Conservation (phyloP, 1,284 basidiomycete species). For the Cutaneotrichosporon cyanovorans region DNA sequence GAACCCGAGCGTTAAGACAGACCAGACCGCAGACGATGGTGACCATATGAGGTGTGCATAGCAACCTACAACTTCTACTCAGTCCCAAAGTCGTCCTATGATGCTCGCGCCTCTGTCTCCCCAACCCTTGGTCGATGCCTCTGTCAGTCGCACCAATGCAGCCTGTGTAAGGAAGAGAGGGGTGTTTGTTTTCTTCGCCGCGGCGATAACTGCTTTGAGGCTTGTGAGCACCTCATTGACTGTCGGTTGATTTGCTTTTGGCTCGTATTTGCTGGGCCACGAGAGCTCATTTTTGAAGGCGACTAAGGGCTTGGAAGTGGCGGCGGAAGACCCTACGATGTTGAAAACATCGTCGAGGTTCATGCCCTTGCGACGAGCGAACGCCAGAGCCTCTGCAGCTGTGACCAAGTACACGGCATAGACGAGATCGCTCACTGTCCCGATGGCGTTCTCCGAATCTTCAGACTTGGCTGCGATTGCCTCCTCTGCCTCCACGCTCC, state of each 20-base stretch:
- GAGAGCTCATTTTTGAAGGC: slow-evolving; percentile 8
- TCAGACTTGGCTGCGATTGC: slow-evolving; percentile 22
- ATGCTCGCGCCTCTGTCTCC: slow-evolving; percentile 4
- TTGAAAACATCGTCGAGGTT: slow-evolving; percentile 34
- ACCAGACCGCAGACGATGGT: too few relatives aligned
- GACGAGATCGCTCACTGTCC: slow-evolving; percentile 39
- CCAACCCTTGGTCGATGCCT: slow-evolving; percentile 9
- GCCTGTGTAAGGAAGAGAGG: slow-evolving; percentile 34
- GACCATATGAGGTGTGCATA: too few relatives aligned
- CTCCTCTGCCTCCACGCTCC: slow-evolving; percentile 25
- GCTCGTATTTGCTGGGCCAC: background rate
- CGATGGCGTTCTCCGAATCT: slow-evolving; percentile 13
- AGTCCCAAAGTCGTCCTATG: slow-evolving; percentile 3
- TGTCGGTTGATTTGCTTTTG: background rate
- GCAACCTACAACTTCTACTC: background rate
- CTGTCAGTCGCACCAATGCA: slow-evolving; percentile 29
- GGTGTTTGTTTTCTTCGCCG: slow-evolving; percentile 27
- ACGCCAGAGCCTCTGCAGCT: slow-evolving; percentile 41
- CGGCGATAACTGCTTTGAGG: slow-evolving; percentile 19
- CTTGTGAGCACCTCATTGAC: slow-evolving; percentile 12
- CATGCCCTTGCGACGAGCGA: slow-evolving; percentile 40
- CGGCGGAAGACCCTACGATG: slow-evolving; percentile 31
- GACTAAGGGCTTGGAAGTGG: slow-evolving; percentile 8
- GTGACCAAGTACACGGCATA: slow-evolving; percentile 40
- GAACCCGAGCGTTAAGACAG: too few relatives aligned